Percentiles rank a stretch among this genome's conserved stretches.
Conservation (phyloP, 1,284 basidiomycete genomes). For the Ustilago lituana region DNA sequence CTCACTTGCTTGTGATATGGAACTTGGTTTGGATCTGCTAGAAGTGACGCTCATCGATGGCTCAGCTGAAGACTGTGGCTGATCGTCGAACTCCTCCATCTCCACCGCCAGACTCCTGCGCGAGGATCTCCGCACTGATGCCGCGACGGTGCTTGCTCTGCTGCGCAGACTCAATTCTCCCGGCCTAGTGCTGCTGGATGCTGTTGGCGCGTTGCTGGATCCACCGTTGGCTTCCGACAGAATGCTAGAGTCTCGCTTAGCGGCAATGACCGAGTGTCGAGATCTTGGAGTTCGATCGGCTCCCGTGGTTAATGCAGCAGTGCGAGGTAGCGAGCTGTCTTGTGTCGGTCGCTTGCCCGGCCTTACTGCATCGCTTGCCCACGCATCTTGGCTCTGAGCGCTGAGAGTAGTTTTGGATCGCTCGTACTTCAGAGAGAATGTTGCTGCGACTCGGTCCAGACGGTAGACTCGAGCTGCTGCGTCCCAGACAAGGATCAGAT, state of each 20-base stretch:
- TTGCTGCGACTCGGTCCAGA: conserved; percentile 31
- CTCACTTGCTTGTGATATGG: not conserved
- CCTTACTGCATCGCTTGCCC: conserved; percentile 2
- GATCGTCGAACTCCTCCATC: conserved; percentile 39
- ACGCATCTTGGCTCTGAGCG: conserved; percentile 9
- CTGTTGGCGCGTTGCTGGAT: not conserved
- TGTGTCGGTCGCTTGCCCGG: conserved; percentile 7
- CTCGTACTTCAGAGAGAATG: conserved; percentile 38
- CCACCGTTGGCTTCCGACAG: not conserved
- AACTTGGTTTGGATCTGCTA: not conserved
- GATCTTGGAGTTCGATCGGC: not conserved
- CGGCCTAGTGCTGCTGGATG: not conserved
- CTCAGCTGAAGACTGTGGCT: not conserved
- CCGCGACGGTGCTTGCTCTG: conserved; percentile 6
- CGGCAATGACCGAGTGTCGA: not conserved
- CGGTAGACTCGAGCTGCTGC: conserved; percentile 11
- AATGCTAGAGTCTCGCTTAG: not conserved
- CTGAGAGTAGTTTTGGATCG: conserved; percentile 38
- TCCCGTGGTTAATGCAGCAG: not conserved
- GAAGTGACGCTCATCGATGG: not conserved
- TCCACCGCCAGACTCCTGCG: conserved; percentile 27
- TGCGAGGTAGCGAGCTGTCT: not conserved
- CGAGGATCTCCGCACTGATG: conserved; percentile 22
- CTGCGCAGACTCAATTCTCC: conserved; percentile 15
- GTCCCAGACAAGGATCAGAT: conserved; percentile 41